These are phyloP conservation scores for Termitomyces sp. DNA, from an alignment of 768 basidiomycete species.

Conservation along the genomic window DNA sequence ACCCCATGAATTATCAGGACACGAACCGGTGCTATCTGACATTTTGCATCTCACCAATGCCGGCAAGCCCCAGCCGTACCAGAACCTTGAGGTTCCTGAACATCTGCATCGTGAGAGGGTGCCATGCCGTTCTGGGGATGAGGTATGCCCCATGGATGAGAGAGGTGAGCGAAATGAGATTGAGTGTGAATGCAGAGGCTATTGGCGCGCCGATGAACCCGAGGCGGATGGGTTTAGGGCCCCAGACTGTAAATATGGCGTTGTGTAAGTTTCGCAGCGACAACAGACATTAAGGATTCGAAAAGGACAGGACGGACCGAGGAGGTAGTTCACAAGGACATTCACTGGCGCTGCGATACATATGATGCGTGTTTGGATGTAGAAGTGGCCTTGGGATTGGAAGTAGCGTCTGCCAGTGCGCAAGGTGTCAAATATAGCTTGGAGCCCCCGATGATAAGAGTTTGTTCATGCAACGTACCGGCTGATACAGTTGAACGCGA, in stretches of 20 bases:
- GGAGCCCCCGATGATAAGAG: neutral
- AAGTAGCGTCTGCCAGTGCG: slow-evolving; percentile 49
- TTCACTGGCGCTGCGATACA: slow-evolving; percentile 82
- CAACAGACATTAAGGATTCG: neutral
- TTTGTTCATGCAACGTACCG: neutral
- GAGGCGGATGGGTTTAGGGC: slow-evolving; percentile 65
- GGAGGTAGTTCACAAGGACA: slow-evolving; percentile 66
- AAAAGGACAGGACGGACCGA: neutral
- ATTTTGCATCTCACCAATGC: slow-evolving; percentile 44
- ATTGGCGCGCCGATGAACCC: slow-evolving; percentile 92
- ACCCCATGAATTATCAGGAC: neutral
- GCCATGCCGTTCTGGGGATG: slow-evolving; percentile 71
- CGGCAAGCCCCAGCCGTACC: slow-evolving; percentile 70
- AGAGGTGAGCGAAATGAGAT: slow-evolving; percentile 55
- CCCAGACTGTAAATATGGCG: slow-evolving; percentile 51
- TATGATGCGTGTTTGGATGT: slow-evolving; percentile 78
- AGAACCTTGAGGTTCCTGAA: slow-evolving; percentile 64
- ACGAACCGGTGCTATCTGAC: neutral
- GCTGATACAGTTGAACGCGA: slow-evolving; percentile 3
- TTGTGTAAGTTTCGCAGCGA: neutral
- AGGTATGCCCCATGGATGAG: slow-evolving; percentile 62
- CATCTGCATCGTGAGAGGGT: slow-evolving; percentile 55
- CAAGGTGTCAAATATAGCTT: neutral
- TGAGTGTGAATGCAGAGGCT: slow-evolving; percentile 80
- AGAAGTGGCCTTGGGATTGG: slow-evolving; percentile 85